Percentiles rank a stretch among this genome's conserved stretches.
phyloP scores from a whole-genome alignment of 805 yeast species.

The Yarrowia phangngaensis region DNA sequence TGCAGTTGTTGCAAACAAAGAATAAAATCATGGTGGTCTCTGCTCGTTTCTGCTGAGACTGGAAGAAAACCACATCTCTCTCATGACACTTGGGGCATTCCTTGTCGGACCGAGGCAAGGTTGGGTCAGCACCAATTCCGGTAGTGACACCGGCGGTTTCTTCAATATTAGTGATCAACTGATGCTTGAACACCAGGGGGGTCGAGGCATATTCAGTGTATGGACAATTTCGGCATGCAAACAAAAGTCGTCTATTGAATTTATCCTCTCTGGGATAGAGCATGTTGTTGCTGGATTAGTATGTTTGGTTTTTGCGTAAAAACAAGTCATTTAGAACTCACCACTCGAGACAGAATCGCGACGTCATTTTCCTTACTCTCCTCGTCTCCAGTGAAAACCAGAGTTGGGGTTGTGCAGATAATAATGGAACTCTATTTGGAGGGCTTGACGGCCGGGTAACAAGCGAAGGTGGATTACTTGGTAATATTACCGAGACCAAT shows the following conservation, averaged over 20 bases:
- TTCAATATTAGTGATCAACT: constrained; percentile 80
- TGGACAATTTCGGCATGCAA: constrained; percentile 91
- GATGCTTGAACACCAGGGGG: constrained; percentile 84
- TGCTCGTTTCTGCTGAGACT: constrained; percentile 88
- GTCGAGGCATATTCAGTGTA: constrained; percentile 88
- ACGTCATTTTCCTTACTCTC: constrained; percentile 45
- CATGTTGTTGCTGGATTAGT: constrained; percentile 73
- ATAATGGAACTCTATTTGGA: too few species aligned
- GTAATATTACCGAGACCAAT: too few species aligned
- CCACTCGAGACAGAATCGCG: constrained; percentile 91
- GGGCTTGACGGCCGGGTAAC: too few species aligned
- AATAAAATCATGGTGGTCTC: constrained; percentile 78
- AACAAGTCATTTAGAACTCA: constrained; percentile 37
- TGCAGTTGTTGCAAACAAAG: constrained; percentile 86
- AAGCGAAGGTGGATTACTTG: too few species aligned
- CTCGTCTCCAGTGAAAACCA: constrained; percentile 14
- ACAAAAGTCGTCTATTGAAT: constrained; percentile 65
- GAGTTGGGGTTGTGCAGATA: constrained; percentile 23
- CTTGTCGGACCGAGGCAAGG: constrained; percentile 90
- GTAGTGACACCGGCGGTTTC: constrained; percentile 97
- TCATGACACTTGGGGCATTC: constrained; percentile 88
- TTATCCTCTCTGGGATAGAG: constrained; percentile 95
- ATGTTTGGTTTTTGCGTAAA: neutral
- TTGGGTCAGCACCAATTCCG: constrained; percentile 95
- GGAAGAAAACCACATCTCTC: constrained; percentile 92